Percentiles rank a stretch among this genome's conserved stretches.
Conservation (phyloP, 345 rosid genomes). For the Jatropha curcas region DNA sequence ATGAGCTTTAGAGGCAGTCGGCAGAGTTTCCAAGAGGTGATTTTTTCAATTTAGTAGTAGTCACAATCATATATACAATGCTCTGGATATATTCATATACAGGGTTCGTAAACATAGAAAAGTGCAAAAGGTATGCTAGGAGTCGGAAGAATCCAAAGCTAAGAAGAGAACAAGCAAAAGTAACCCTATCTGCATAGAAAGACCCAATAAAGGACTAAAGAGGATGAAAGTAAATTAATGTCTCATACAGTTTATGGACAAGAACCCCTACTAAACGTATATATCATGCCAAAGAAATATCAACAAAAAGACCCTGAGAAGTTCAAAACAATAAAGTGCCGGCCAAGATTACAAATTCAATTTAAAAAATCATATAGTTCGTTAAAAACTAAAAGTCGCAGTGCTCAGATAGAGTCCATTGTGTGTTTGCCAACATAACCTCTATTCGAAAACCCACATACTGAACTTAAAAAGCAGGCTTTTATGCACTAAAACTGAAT, state of each 20-base stretch:
- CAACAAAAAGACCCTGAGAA: neutral
- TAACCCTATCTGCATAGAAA: too few species aligned
- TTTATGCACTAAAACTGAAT: neutral
- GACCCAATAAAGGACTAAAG: too few species aligned
- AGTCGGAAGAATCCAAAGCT: too few species aligned
- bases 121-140: too few species aligned
- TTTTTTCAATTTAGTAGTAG: neutral
- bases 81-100: neutral
- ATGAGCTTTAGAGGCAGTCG: too few species aligned
- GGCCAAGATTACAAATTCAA: neutral
- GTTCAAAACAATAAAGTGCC: too few species aligned
- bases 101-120: neutral
- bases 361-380: neutral
- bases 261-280: neutral
- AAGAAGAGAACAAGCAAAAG: too few species aligned
- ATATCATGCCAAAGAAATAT: too few species aligned
- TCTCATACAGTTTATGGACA: neutral
- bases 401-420: neutral
- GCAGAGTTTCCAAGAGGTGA: neutral
- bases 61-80: neutral
- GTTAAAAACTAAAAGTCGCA: neutral
- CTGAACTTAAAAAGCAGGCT: neutral
- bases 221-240: too few species aligned
- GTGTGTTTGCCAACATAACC: neutral
- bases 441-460: neutral